Base-by-base conservation (phyloP, 345 rosid genomes). In the Erucastrum elatum region DNA sequence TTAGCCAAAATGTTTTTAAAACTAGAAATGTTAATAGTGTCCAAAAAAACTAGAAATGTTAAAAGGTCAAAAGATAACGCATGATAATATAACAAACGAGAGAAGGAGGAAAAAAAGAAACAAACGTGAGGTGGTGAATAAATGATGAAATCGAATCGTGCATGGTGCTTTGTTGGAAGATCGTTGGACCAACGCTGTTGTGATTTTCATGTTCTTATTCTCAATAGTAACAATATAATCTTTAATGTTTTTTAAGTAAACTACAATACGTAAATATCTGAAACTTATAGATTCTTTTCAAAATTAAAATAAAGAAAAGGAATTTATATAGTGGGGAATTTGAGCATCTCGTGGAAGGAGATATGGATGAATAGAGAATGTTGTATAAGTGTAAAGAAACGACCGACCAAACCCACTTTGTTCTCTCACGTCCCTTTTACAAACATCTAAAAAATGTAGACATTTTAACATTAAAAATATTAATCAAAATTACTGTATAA, bases 391-490 rank as follows among this genome's bases (percentile, higher is more conserved):
- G 70, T 67, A 79, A 73, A 73, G 82, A 68, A 60, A 73, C 59
- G 68, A 79, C 78, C 82, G 82, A 72, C 82, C 82, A 73, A 78
- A 73, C 82, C 82, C 74, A 79, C 78, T 73, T 67, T 67, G 78
- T 27, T 79, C 74, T 79, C 78, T 73, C 70, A 71, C 72, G 77
- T 78, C 77, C 67, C 31, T 71, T 71, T 76, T 53, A 49, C 16
- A 26, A 12, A 66, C 26, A 66, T 68, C 39, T 27, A 27, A 0
- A 41, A 5, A 49, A 49, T 49, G 7, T 49, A 49, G 17, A 49
- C 56, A n/a, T 49, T 49, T 17, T 49, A 49, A 49, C 16, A 49
- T 15, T 15, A 13, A 49, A 49, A 46, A n/a, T 3, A 49, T 49
- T 49, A 17, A 49, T 49, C 17, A 13, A 49, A 46, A 4, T 49